Evolutionary conservation across 2,329 filamentous ascomycete species (phyloP).

Genomic region (Colletotrichum chlorophyti): DNA sequence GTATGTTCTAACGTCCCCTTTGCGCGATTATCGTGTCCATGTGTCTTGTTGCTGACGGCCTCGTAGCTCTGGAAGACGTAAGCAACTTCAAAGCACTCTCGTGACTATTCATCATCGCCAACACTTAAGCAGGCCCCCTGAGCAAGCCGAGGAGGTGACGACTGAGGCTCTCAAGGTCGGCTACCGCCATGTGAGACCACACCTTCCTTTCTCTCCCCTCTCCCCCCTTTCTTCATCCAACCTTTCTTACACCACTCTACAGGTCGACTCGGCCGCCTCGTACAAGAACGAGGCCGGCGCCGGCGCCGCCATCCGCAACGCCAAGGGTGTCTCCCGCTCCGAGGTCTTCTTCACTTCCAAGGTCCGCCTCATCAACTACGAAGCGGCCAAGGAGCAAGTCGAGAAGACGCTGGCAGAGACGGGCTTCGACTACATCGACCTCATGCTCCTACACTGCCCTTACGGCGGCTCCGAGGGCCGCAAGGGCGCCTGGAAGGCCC

Average conservation of each 20-base stretch:
- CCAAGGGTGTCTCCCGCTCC: constrained; percentile 49
- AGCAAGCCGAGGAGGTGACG: constrained; percentile 45
- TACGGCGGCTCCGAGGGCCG: constrained; percentile 62
- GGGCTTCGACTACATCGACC: constrained; percentile 70
- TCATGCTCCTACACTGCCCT: constrained; percentile 68
- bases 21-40: constrained; percentile 13
- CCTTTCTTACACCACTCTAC: background rate
- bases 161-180: constrained; percentile 56
- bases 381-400: constrained; percentile 68
- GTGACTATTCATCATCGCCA: background rate
- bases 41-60: constrained; percentile 15
- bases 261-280: constrained; percentile 61
- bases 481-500: constrained; percentile 66
- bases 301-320: constrained; percentile 50
- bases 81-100: constrained; percentile 28
- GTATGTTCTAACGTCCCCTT: constrained; percentile 45
- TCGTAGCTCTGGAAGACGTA: constrained; percentile 60
- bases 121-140: constrained; percentile 37
- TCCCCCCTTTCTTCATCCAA: background rate
- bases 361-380: constrained; percentile 60
- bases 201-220: background rate
- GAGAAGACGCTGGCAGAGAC: constrained; percentile 67
- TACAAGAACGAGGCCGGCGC: constrained; percentile 59
- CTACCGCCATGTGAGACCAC: constrained; percentile 56
- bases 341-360: constrained; percentile 65